Percentiles rank a stretch among this genome's conserved stretches.
phyloP scores from a whole-genome alignment of 139 green algal species.

The Astrephomene gubernaculifera region DNA sequence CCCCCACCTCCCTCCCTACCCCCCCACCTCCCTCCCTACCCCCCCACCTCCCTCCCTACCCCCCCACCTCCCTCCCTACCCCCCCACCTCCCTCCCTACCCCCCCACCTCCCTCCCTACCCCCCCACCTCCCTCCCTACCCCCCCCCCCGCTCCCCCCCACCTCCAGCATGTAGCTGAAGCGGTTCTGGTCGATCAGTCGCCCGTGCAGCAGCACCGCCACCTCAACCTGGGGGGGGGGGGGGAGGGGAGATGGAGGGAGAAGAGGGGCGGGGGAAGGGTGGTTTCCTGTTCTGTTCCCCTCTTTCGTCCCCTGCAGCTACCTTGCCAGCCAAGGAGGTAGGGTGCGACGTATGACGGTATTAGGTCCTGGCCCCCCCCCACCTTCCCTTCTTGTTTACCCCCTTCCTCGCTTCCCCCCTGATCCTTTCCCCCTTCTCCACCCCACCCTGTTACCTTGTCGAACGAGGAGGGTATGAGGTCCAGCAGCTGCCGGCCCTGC shows the following conservation, averaged over 20 bases:
- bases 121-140: too few species aligned
- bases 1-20: too few species aligned
- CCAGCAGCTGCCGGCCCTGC: constrained; percentile 51
- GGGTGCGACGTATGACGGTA: not conserved
- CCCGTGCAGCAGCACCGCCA: constrained; percentile 51
- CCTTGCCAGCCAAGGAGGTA: too few species aligned
- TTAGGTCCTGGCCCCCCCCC: not conserved
- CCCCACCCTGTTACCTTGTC: constrained; percentile 53
- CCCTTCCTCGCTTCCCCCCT: not conserved
- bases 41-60: not conserved
- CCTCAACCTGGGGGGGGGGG: constrained; percentile 45
- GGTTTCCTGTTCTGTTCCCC: too few species aligned
- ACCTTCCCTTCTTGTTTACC: not conserved
- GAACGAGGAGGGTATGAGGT: constrained; percentile 42
- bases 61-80: not conserved
- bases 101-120: not conserved
- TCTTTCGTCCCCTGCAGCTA: too few species aligned
- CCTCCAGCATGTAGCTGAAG: constrained; percentile 56
- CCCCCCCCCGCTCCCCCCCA: not conserved
- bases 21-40: too few species aligned
- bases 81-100: too few species aligned
- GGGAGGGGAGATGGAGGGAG: too few species aligned
- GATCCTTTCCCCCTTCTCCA: too few species aligned
- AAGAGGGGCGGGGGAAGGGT: not conserved
- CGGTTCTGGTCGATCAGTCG: constrained; percentile 60